Evolutionary conservation across 257 asterid species (phyloP), one percentile per base, ranked within the genome.

Genomic region (Sherardia arvensis): DNA sequence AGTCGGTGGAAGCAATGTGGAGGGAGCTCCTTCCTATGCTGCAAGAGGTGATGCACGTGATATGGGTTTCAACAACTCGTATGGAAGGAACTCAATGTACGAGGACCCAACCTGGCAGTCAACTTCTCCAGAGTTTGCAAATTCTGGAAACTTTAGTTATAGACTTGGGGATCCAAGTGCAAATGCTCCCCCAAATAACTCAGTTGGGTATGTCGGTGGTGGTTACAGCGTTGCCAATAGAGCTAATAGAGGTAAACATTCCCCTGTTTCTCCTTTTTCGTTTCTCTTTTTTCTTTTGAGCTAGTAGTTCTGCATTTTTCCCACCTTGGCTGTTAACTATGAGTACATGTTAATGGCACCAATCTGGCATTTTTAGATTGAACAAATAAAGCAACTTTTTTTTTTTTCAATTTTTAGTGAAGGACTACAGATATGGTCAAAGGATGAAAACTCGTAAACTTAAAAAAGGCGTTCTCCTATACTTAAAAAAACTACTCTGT

Each of bases 181-280:
- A 23, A 83, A 81, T 70, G 78, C 64, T 51, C 61, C 82, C 38
- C 79, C 86, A 36, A 77, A 69, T 70, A 79, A 60, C 73, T 63
- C 85, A 9, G 77, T 77, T 70, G 82, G 70, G 66, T 83, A 76
- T 69, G 84, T 71, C 62, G 95, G 92, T 68, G 77, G 72, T 68
- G 77, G 72, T 73, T 83, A 78, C 80, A 75, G 74, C 60, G 75
- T 80, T 76, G 69, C 73, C 48, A 80, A 78, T 79, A 80, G 89
- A 74, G 73, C 92, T 68, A 82, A 74, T 81, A 79, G 95, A 84
- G 96, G 96, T 84, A 69, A 61, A 60, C 30, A 58, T 54, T 71
- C 62, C 63, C 48, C 17, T 59, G 32, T 40, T 67, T 63, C 15
- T 36, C 11, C 53, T 9, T 40, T 25, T 32, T n/a, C 11, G 60